These are phyloP conservation scores for Umbelopsis sp. DNA, from an alignment of 192 early-diverging fungal genomes.

Conservation along the genomic window DNA sequence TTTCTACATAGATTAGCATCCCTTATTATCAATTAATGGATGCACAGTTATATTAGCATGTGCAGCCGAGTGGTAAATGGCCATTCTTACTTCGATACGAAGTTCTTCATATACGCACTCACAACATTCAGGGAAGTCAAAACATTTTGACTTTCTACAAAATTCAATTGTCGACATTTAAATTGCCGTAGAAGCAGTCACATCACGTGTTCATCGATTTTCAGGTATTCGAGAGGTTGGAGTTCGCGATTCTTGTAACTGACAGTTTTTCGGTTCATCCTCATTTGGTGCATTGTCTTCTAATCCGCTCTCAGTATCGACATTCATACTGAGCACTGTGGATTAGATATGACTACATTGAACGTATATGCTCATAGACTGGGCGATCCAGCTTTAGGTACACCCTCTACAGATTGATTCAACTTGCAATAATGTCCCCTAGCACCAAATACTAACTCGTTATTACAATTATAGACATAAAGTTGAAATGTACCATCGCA, in stretches of 20 bases:
- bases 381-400: constrained; percentile 54
- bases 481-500: constrained; percentile 78
- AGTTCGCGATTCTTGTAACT: not conserved
- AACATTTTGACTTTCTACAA: too few species aligned
- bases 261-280: constrained; percentile 17
- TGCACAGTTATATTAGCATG: too few species aligned
- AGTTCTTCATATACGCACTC: too few species aligned
- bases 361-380: constrained; percentile 56
- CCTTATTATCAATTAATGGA: too few species aligned
- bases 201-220: not conserved
- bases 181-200: not conserved
- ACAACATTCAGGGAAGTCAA: too few species aligned
- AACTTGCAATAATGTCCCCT: too few species aligned
- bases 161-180: not conserved
- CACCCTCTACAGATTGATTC: too few species aligned
- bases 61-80: too few species aligned
- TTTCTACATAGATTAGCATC: too few species aligned
- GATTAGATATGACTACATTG: constrained; percentile 31
- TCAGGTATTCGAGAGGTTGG: constrained; percentile 2
- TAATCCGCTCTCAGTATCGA: constrained; percentile 9
- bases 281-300: constrained; percentile 16
- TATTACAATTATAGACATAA: constrained; percentile 5
- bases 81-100: too few species aligned
- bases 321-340: not conserved
- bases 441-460: too few species aligned